Percentiles rank a stretch among this genome's conserved stretches.
Conservation (phyloP, 1,139 yeast genomes). For the Eremothecium cymbalariae region DNA sequence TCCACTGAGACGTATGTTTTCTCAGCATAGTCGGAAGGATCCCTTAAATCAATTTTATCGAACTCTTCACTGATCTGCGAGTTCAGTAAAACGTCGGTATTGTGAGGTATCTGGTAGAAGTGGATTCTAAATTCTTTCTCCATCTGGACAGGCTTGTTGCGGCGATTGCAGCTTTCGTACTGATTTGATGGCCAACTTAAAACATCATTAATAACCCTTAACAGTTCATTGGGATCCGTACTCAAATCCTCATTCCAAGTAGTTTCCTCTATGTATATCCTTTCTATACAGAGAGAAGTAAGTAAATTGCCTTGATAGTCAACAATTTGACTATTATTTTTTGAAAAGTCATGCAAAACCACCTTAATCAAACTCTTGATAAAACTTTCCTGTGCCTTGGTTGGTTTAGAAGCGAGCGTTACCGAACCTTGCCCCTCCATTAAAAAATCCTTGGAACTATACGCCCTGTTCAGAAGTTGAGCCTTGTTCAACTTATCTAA, state of each 20-base stretch:
- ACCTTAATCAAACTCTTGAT: constrained; percentile 25
- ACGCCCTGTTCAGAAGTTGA: constrained; percentile 7
- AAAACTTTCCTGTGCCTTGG: constrained; percentile 23
- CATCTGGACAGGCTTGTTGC: background rate
- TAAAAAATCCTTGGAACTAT: constrained; percentile 15
- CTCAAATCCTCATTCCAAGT: constrained; percentile 4
- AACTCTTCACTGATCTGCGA: constrained; percentile 17
- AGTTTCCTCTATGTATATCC: constrained; percentile 18
- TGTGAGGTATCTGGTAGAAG: constrained; percentile 2
- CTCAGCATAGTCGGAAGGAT: constrained; percentile 10
- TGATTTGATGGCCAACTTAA: background rate
- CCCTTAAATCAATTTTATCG: constrained; percentile 24
- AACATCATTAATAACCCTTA: background rate
- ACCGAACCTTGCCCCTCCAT: constrained; percentile 25
- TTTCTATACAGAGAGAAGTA: constrained; percentile 25
- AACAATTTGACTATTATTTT: constrained; percentile 11
- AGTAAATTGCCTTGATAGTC: constrained; percentile 29
- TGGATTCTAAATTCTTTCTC: background rate
- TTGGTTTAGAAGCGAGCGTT: constrained; percentile 19
- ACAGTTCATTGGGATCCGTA: background rate
- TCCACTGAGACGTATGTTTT: constrained; percentile 12
- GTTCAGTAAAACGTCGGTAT: background rate
- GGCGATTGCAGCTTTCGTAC: too few species aligned
- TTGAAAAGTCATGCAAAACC: constrained; percentile 21
- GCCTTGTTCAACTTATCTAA: constrained; percentile 9